These are phyloP conservation scores for Neurospora sp. DNA, from an alignment of 2,329 filamentous ascomycete genomes.

Conservation along the genomic window DNA sequence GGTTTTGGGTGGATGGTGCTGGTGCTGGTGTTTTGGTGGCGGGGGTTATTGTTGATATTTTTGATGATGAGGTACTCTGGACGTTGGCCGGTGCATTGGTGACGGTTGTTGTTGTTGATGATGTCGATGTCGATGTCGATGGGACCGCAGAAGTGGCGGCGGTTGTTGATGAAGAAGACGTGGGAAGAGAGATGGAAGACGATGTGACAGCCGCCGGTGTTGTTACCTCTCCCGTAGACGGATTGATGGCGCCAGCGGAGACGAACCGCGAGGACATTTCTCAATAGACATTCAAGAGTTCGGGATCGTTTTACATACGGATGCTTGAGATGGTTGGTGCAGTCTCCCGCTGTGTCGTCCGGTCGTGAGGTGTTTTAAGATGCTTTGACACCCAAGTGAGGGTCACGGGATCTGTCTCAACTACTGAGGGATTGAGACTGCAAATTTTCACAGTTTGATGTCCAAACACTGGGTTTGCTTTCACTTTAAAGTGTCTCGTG, in stretches of 20 bases:
- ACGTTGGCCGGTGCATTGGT: not conserved
- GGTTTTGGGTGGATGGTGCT: constrained; percentile 8
- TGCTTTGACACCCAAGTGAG: not conserved
- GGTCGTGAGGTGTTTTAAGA: not conserved
- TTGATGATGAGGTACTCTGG: not conserved
- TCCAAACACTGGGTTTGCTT: not conserved
- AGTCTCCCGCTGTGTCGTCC: not conserved
- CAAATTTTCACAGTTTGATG: not conserved
- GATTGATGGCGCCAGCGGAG: constrained; percentile 41
- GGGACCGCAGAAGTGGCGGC: not conserved
- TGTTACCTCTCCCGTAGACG: constrained; percentile 22
- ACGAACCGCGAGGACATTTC: constrained; percentile 46
- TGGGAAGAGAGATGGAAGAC: not conserved
- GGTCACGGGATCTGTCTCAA: not conserved
- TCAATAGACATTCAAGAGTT: not conserved
- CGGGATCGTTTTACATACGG: not conserved
- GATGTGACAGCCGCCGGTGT: constrained; percentile 3
- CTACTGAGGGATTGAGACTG: not conserved
- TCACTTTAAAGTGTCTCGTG: not conserved
- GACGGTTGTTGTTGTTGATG: not conserved
- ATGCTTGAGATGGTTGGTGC: not conserved
- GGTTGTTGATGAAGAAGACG: not conserved
- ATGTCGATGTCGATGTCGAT: not conserved
- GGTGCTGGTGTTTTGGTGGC: not conserved
- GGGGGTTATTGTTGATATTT: not conserved